phyloP scores from a whole-genome alignment of 352 stramenopile species.

The Phytophthora europaea region DNA sequence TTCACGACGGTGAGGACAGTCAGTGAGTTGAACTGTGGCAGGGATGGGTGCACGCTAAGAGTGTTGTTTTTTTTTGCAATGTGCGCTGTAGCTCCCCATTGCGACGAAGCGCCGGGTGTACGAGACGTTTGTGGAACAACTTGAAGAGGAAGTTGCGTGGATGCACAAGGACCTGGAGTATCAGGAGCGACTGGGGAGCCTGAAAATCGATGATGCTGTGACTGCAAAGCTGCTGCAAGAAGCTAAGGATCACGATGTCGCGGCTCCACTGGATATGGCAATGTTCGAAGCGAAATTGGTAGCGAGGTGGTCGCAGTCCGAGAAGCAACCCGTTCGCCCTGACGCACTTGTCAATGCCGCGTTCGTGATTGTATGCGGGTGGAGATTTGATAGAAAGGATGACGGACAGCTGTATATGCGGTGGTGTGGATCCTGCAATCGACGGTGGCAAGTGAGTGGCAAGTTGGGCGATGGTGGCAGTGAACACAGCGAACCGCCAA shows the following conservation, averaged over 20 bases:
- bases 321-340: slow-evolving; percentile 12
- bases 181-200: slow-evolving; percentile 23
- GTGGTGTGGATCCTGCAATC: slow-evolving; percentile 59
- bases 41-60: not conserved
- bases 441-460: slow-evolving; percentile 35
- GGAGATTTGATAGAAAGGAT: slow-evolving; percentile 39
- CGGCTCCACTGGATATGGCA: slow-evolving; percentile 5
- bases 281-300: slow-evolving; percentile 25
- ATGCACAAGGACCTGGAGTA: slow-evolving; percentile 27
- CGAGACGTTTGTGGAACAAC: slow-evolving; percentile 35
- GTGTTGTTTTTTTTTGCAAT: slow-evolving; percentile 1
- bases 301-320: slow-evolving; percentile 15
- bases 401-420: slow-evolving; percentile 16
- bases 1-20: slow-evolving; percentile 58
- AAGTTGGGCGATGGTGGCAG: not conserved
- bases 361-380: slow-evolving; percentile 53
- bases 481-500: slow-evolving; percentile 23
- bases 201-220: slow-evolving; percentile 26
- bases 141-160: slow-evolving; percentile 17
- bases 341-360: slow-evolving; percentile 36
- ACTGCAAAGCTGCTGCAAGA: slow-evolving; percentile 28
- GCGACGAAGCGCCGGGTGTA: slow-evolving; percentile 41
- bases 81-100: slow-evolving; percentile 43
- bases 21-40: not conserved
- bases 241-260: slow-evolving; percentile 2